Evolutionary conservation across 768 basidiomycete genomes (phyloP), one percentile per base, ranked within the genome.

Genomic region (Cyathus striatus): DNA sequence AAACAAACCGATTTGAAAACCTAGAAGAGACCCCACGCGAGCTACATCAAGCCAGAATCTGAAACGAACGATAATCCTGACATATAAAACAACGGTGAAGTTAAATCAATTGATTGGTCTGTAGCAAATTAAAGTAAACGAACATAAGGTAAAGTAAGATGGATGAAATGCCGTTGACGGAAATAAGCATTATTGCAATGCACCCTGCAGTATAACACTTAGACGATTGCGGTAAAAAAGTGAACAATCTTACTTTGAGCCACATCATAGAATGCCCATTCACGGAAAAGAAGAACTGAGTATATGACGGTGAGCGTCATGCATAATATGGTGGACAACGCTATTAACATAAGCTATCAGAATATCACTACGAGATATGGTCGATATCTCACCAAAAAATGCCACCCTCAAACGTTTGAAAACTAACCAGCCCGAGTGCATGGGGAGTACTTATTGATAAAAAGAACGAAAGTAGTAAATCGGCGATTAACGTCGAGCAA

Each of bases 61-160:
- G 47, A 68, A 69, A 38, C 53, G 60, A 27, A 68, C 61, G 26
- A 69, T 64, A 18, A 66, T 61, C 69, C 68, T 71, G 40, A n/a
- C 14, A 37, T n/a, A 20, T 12, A 37, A 20, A 34, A 21, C 16
- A 10, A 12, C 16, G 18, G 23, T 24, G 43, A 35, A 22, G 23
- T 40, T 7, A 13, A 18, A 37, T 10, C 20, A 37, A 14, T 18
- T 7, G 12, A 37, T 20, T 7, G 35, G 13, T 13, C 10, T 7
- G 17, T 14, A 20, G 18, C 13, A 10, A n/a, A n/a, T n/a, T n/a
- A n/a, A n/a, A 14, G 13, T 10, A n/a, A 21, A 41, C 53, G 46
- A 40, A 67, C 69, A 71, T 67, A 39, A 69, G 52, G 42, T 68
- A 69, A 20, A 64, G 45, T 18, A 67, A 44, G 33, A 69, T 54